Base-by-base conservation (phyloP, 2,329 filamentous ascomycete genomes). In the Epichloe sp. region DNA sequence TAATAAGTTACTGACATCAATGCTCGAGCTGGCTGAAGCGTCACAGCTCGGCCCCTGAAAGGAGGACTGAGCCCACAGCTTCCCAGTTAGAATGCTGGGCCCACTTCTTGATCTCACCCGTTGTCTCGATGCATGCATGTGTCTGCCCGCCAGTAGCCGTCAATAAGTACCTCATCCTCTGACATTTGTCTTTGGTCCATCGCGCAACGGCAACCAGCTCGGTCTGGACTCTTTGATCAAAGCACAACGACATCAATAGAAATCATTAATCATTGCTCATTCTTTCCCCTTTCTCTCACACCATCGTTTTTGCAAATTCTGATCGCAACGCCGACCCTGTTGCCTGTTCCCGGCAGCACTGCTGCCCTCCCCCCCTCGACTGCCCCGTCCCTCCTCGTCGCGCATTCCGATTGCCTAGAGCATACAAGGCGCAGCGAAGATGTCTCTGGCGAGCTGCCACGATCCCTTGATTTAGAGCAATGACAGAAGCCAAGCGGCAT, bases 401-500 rank as follows among this genome's bases (percentile, higher is more conserved):
- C 47, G 40, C 40, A n/a, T 35, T 37, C 40, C 15, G 21, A 23
- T 36, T 35, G 47, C 8, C 12, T n/a, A 4, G 31, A 23, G n/a
- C 17, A 21, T 12, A 43, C 41, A 43, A 12, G n/a, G 43, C 26
- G 21, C 11, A 21, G 48, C 36, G 38, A 57, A 52, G 44, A 58
- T 58, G 55, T 54, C 47, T 38, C 43, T 48, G 51, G 46, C 44
- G 51, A 55, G 44, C 44, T 35, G 41, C 44, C 37, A 31, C 44
- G 26, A 37, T 57, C 56, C 54, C 52, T 44, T 52, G 48, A 36
- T 17, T 23, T 36, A 41, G 47, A 31, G 65, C 57, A 58, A 68
- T 68, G 65, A 62, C 60, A 53, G 61, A 60, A 52, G 58, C 59
- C 61, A 60, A 58, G 56, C 59, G 56, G 55, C 53, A 62, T 59